These are phyloP conservation scores for Athelia sp. DNA, from an alignment of 1,284 basidiomycete species.

Conservation along the genomic window DNA sequence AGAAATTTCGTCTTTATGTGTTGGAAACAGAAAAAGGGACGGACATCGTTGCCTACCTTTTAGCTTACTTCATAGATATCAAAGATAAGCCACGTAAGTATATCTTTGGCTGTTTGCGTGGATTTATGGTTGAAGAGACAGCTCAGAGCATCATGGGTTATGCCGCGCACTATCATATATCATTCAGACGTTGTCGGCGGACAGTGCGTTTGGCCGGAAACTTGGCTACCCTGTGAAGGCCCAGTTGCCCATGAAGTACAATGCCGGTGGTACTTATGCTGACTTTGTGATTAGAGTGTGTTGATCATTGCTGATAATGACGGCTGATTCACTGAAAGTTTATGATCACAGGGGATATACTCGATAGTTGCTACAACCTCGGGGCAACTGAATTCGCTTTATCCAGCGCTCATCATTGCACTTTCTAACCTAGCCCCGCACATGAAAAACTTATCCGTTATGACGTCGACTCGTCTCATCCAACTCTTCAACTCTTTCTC, in stretches of 20 bases:
- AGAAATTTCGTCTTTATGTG: slow-evolving; percentile 85
- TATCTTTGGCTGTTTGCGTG: slow-evolving; percentile 6
- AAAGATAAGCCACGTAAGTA: slow-evolving; percentile 84
- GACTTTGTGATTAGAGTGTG: slow-evolving; percentile 87
- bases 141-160: slow-evolving; percentile 81
- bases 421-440: slow-evolving; percentile 86
- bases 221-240: slow-evolving; percentile 60
- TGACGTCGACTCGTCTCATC: slow-evolving; percentile 77
- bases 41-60: slow-evolving; percentile 72
- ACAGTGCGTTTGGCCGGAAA: slow-evolving; percentile 68
- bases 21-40: slow-evolving; percentile 75
- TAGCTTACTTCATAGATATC: slow-evolving; percentile 78
- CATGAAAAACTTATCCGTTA: slow-evolving; percentile 77
- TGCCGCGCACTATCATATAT: slow-evolving; percentile 90
- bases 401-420: slow-evolving; percentile 87
- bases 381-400: slow-evolving; percentile 75
- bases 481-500: slow-evolving; percentile 90
- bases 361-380: slow-evolving; percentile 85
- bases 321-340: slow-evolving; percentile 6
- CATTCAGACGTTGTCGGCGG: slow-evolving; percentile 86
- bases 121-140: slow-evolving; percentile 12
- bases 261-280: slow-evolving; percentile 65
- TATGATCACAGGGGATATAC: slow-evolving; percentile 69
- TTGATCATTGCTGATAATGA: slow-evolving; percentile 6
- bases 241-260: slow-evolving; percentile 72